Conservation (phyloP, 345 rosid species). For the Punica granatum region DNA sequence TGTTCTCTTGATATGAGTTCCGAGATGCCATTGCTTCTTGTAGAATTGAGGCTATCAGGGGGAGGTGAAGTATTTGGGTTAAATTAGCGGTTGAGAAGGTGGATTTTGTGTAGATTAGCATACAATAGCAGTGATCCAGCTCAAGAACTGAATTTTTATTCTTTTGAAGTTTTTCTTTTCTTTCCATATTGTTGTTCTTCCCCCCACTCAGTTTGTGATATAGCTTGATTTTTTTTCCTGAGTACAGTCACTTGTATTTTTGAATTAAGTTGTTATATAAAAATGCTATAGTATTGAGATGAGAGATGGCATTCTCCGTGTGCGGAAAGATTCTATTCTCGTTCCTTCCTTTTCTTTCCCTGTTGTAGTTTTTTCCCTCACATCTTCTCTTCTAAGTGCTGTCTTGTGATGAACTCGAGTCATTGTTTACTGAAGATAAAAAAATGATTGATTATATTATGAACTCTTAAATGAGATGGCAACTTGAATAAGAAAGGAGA, state of each 20-base stretch:
- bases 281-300: neutral
- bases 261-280: neutral
- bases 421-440: too few species aligned
- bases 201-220: constrained; percentile 13
- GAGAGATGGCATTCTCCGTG: neutral
- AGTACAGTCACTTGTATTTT: neutral
- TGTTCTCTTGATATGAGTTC: neutral
- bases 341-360: too few species aligned
- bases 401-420: too few species aligned
- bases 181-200: neutral
- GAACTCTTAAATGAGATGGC: too few species aligned
- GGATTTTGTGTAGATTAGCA: constrained; percentile 10
- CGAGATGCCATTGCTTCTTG: neutral
- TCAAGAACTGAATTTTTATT: neutral
- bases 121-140: neutral
- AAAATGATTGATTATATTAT: too few species aligned
- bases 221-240: constrained; percentile 1
- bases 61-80: neutral
- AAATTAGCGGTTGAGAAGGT: neutral
- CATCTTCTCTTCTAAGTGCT: too few species aligned
- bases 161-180: constrained; percentile 1
- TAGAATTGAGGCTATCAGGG: neutral
- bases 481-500: too few species aligned
- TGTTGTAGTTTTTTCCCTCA: too few species aligned
- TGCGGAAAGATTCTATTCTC: too few species aligned